A percentile compares a stretch with the other conserved stretches of the same genome.
These are phyloP conservation scores for Protomyces inundatus DNA, from an alignment of 1,139 yeast species.

Conservation along the genomic window DNA sequence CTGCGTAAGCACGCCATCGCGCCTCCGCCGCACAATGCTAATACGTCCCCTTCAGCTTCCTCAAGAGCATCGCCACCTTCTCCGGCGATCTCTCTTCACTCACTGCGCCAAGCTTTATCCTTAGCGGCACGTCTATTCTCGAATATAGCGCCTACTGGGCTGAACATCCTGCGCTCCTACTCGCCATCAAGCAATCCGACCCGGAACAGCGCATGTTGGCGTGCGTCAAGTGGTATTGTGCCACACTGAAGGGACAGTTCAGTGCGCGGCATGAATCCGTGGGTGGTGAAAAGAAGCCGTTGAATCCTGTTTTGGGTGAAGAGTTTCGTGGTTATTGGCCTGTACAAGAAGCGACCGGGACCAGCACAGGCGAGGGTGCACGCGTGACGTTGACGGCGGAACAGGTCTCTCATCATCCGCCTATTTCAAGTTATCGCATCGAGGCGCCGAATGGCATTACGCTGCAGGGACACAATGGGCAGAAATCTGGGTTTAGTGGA, in stretches of 20 bases:
- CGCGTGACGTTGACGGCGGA: conserved; percentile 59
- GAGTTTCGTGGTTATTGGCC: conserved; percentile 84
- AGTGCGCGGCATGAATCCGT: conserved; percentile 75
- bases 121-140: conserved; percentile 79
- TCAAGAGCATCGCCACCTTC: conserved; percentile 85
- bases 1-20: background rate
- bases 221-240: conserved; percentile 72
- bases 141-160: conserved; percentile 85
- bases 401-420: conserved; percentile 98
- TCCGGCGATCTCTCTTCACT: conserved; percentile 90
- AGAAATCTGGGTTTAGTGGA: conserved; percentile 76
- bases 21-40: background rate
- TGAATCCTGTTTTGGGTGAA: conserved; percentile 92
- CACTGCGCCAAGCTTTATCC: conserved; percentile 97
- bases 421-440: conserved; percentile 79
- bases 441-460: conserved; percentile 63
- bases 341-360: background rate
- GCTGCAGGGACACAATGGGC: conserved; percentile 83
- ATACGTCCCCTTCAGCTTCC: conserved; percentile 49
- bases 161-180: conserved; percentile 76
- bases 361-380: conserved; percentile 49
- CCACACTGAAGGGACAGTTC: conserved; percentile 86
- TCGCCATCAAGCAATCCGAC: conserved; percentile 56
- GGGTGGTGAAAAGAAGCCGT: conserved; percentile 89
- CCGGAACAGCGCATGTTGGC: conserved; percentile 61